Percentiles rank a stretch among this genome's conserved stretches.
These are phyloP conservation scores for Alisma plantagoaquatica DNA, from an alignment of 106 monocot species.

Conservation along the genomic window DNA sequence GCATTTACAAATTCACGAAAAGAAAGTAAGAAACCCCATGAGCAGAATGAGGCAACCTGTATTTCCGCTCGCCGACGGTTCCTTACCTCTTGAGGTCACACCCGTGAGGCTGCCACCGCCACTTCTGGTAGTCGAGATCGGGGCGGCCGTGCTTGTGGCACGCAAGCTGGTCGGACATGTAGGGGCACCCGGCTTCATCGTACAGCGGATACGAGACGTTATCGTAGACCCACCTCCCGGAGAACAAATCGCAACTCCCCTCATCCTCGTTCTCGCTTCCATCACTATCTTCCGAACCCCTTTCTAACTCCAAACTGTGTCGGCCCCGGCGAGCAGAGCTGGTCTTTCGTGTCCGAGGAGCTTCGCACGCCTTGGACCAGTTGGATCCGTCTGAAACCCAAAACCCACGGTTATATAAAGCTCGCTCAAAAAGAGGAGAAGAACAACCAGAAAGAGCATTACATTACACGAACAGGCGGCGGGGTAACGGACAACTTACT, in stretches of 20 bases:
- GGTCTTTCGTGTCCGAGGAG: conserved; percentile 8
- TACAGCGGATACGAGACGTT: conserved; percentile 41
- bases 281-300: background rate
- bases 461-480: background rate
- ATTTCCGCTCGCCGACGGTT: no score
- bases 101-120: conserved; percentile 71
- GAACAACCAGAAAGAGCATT: conserved; percentile 8
- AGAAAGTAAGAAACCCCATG: no score
- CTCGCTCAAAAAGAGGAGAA: background rate
- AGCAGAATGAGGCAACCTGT: no score
- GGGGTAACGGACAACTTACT: background rate
- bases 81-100: conserved; percentile 59
- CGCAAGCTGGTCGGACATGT: conserved; percentile 81
- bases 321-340: conserved; percentile 2
- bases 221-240: conserved; percentile 72
- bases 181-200: conserved; percentile 49
- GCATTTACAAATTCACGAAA: no score
- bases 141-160: conserved; percentile 65
- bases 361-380: conserved; percentile 43
- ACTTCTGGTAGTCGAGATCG: conserved; percentile 58
- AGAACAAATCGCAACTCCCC: conserved; percentile 42
- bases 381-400: conserved; percentile 27
- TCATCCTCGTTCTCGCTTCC: background rate
- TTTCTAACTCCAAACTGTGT: background rate
- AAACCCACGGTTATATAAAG: background rate